These are phyloP conservation scores for Fusarium abutilonis DNA, from an alignment of 2,329 filamentous ascomycete genomes.

Conservation along the genomic window DNA sequence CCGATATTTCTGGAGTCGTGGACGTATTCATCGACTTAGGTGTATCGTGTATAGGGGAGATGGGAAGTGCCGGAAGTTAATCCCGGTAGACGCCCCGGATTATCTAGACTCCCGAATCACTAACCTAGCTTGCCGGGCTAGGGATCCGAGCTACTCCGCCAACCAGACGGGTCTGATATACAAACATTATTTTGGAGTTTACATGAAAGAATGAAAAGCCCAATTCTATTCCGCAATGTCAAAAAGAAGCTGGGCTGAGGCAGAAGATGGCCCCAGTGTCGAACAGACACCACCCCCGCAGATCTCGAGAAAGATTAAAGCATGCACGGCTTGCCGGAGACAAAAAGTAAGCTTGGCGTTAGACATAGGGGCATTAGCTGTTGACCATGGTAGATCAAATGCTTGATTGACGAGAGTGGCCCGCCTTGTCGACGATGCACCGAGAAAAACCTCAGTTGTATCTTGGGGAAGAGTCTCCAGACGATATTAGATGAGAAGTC, in stretches of 20 bases:
- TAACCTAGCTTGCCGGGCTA: slow-evolving; percentile 4
- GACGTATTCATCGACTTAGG: background rate
- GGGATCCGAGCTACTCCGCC: slow-evolving; percentile 9
- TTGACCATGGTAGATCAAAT: slow-evolving; percentile 48
- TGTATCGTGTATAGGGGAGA: background rate
- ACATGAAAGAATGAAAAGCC: background rate
- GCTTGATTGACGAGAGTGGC: slow-evolving; percentile 51
- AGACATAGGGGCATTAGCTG: background rate
- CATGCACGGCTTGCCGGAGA: slow-evolving; percentile 52
- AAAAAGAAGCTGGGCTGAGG: slow-evolving; percentile 31
- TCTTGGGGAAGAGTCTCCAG: slow-evolving; percentile 52
- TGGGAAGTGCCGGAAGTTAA: slow-evolving; percentile 4
- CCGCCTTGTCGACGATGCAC: slow-evolving; percentile 51
- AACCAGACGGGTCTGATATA: slow-evolving; percentile 22
- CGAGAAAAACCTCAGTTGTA: slow-evolving; percentile 49
- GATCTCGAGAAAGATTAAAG: slow-evolving; percentile 52
- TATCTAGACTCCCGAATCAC: slow-evolving; percentile 29
- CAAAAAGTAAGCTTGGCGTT: slow-evolving; percentile 46
- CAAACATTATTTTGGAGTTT: slow-evolving; percentile 16
- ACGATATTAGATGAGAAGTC: slow-evolving; percentile 52
- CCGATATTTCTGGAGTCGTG: background rate
- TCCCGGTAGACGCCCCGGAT: slow-evolving; percentile 18
- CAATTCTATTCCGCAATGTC: slow-evolving; percentile 10
- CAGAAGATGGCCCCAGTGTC: slow-evolving; percentile 2
- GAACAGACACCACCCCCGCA: slow-evolving; percentile 26